phyloP scores from a whole-genome alignment of 495 filamentous ascomycete genomes.

The Apodospora peruviana region DNA sequence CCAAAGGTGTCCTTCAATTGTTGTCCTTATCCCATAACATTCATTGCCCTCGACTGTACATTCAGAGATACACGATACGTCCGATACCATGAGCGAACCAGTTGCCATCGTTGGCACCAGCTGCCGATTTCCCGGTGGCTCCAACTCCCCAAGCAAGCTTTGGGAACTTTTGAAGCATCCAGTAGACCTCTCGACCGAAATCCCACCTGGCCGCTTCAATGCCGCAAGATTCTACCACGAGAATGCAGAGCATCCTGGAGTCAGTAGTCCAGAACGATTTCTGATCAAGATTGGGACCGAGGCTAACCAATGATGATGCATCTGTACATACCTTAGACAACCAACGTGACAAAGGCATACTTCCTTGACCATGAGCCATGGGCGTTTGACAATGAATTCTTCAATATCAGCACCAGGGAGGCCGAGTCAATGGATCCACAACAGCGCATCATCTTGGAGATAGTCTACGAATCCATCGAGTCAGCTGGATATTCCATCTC shows the following conservation, averaged over 20 bases:
- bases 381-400: constrained; percentile 47
- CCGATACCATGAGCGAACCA: too few species aligned
- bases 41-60: too few species aligned
- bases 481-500: constrained; percentile 48
- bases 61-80: too few species aligned
- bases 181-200: constrained; percentile 3
- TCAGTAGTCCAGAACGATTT: too few species aligned
- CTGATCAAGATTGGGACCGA: too few species aligned
- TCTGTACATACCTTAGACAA: too few species aligned
- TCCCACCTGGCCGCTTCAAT: constrained; percentile 57
- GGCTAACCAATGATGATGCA: too few species aligned
- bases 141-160: constrained; percentile 34
- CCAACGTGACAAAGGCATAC: constrained; percentile 51
- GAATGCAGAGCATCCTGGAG: constrained; percentile 22
- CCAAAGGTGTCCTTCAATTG: too few species aligned
- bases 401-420: constrained; percentile 42
- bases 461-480: constrained; percentile 19
- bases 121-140: constrained; percentile 47
- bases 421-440: constrained; percentile 27
- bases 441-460: constrained; percentile 35
- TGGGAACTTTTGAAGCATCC: constrained; percentile 29
- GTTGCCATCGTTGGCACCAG: constrained; percentile 50
- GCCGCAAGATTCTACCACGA: constrained; percentile 57
- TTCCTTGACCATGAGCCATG: constrained; percentile 42
- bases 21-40: too few species aligned